Percentiles rank a stretch among this genome's conserved stretches.
Conservation (phyloP, 2,329 filamentous ascomycete genomes). For the Lachnellula suecica region DNA sequence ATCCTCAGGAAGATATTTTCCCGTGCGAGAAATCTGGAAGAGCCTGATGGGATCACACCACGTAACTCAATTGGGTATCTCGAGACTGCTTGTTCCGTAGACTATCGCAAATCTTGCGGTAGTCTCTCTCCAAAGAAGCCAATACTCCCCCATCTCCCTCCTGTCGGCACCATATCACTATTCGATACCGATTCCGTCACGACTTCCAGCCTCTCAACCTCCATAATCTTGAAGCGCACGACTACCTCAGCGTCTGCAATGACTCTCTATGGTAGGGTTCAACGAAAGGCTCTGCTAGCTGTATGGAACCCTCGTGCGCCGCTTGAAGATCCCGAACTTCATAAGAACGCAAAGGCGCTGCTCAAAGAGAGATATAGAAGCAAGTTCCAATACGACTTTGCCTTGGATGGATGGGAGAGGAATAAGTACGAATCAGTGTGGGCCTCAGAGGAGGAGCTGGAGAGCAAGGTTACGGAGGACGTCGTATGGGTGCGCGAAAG, state of each 20-base stretch:
- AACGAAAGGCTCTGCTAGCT: not conserved
- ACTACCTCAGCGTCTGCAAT: not conserved
- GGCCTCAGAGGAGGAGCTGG: constrained; percentile 10
- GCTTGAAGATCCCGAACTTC: not conserved
- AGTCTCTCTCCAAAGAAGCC: not conserved
- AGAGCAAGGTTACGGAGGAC: constrained; percentile 16
- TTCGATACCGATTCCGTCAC: not conserved
- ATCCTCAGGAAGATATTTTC: too few species aligned
- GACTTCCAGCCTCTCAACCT: not conserved
- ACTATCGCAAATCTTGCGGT: too few species aligned
- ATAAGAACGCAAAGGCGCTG: not conserved
- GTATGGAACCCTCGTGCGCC: not conserved
- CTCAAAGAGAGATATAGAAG: constrained; percentile 8
- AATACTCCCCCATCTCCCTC: not conserved
- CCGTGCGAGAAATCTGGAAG: too few species aligned
- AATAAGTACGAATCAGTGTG: constrained; percentile 13
- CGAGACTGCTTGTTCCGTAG: too few species aligned
- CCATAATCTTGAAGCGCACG: not conserved
- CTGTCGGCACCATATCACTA: not conserved
- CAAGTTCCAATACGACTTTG: constrained; percentile 8
- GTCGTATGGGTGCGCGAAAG: constrained; percentile 17
- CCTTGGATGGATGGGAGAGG: not conserved
- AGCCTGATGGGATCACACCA: too few species aligned
- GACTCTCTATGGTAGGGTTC: not conserved
- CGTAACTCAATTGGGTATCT: too few species aligned